These are phyloP conservation scores for Lodderomyces beijingensis DNA, from an alignment of 1,139 yeast species.

Conservation along the genomic window DNA sequence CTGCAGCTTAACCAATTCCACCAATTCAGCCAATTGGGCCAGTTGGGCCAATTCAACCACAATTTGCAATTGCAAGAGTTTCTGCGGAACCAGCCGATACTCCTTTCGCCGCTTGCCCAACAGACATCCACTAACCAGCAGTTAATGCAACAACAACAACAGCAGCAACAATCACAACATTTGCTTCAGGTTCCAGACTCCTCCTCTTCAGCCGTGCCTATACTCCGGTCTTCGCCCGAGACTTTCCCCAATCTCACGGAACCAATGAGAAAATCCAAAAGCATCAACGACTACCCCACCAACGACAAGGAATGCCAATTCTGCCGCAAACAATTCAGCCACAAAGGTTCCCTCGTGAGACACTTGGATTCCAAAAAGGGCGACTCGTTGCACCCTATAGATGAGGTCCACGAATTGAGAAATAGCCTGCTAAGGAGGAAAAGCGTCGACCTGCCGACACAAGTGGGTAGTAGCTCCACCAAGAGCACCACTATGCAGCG, in stretches of 20 bases:
- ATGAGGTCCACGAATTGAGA: conserved; percentile 14
- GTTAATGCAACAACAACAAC: conserved; percentile 1
- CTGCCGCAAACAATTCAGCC: conserved; percentile 17
- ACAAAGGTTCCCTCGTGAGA: conserved; percentile 17
- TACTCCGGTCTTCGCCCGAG: conserved; percentile 8
- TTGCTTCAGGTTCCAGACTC: neutral
- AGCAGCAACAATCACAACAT: conserved; percentile 1
- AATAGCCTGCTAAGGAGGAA: conserved; percentile 12
- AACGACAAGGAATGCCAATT: conserved; percentile 13
- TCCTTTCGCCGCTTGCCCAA: conserved; percentile 1
- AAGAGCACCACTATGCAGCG: conserved; percentile 3
- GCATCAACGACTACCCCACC: conserved; percentile 4
- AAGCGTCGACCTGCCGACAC: conserved; percentile 8
- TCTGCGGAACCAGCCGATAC: conserved; percentile 5
- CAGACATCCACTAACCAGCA: conserved; percentile 3
- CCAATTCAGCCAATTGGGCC: too few species aligned
- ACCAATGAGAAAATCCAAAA: conserved; percentile 8
- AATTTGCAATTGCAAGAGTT: conserved; percentile 3
- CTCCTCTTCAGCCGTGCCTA: conserved; percentile 5
- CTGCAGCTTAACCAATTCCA: conserved; percentile 1
- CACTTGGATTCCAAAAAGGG: conserved; percentile 20
- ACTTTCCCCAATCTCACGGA: neutral
- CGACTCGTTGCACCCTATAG: conserved; percentile 17
- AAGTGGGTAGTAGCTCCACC: conserved; percentile 1
- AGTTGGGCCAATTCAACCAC: conserved; percentile 2